Evolutionary conservation across 257 asterid genomes (phyloP).

Genomic region (Gardenia jasminoides): DNA sequence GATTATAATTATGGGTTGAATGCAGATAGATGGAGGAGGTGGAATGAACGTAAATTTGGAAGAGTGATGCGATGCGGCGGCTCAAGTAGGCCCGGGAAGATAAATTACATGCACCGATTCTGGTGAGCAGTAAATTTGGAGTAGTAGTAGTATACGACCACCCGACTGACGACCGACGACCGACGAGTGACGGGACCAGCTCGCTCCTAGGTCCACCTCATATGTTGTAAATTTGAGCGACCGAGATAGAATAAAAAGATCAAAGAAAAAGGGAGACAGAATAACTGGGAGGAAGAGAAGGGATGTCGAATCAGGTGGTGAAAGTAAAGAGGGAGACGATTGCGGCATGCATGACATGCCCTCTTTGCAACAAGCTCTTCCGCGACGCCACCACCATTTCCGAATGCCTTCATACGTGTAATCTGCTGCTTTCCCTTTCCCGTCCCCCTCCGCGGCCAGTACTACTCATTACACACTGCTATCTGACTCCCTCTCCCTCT

Average conservation of each 20-base stretch:
- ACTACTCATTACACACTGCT: too few relatives aligned
- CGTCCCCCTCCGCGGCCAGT: neutral
- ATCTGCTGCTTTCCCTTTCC: constrained; percentile 20
- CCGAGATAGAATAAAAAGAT: neutral
- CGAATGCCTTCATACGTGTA: constrained; percentile 97
- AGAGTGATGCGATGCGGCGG: constrained; percentile 28
- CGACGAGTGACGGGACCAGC: too few relatives aligned
- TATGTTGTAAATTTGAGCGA: neutral
- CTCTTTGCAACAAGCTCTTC: constrained; percentile 78
- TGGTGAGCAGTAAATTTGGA: constrained; percentile 13
- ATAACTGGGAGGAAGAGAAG: neutral
- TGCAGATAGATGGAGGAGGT: constrained; percentile 41
- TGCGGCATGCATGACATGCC: constrained; percentile 99
- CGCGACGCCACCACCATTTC: constrained; percentile 92
- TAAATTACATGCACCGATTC: constrained; percentile 65
- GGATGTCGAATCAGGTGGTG: constrained; percentile 79
- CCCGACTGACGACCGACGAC: too few relatives aligned
- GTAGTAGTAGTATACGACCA: neutral
- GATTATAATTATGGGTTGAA: constrained; percentile 41
- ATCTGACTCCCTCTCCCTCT: neutral
- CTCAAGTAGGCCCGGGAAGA: neutral
- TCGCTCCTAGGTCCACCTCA: neutral
- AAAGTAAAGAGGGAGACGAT: constrained; percentile 66
- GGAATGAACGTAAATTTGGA: constrained; percentile 67
- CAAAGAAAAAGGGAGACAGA: neutral